phyloP scores from a whole-genome alignment of 1,284 basidiomycete genomes.

The Apiotrichum laibachii region DNA sequence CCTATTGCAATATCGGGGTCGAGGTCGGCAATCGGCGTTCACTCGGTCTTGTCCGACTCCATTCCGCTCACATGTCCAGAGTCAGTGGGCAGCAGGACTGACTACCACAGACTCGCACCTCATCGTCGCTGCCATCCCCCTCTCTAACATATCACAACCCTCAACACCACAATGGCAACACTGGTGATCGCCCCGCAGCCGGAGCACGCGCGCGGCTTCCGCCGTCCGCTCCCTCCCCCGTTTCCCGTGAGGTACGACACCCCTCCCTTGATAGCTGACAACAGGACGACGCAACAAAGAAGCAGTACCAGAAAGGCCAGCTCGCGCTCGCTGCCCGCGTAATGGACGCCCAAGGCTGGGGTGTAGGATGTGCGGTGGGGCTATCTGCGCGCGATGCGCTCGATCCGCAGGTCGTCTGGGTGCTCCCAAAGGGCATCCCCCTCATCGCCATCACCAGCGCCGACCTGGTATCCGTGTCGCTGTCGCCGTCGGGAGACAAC shows the following conservation, averaged over 20 bases:
- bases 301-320: slow-evolving; percentile 23
- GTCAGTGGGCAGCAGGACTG: too few species aligned
- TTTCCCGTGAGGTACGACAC: slow-evolving; percentile 17
- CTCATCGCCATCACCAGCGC: slow-evolving; percentile 19
- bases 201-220: slow-evolving; percentile 14
- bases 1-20: too few species aligned
- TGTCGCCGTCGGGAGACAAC: slow-evolving; percentile 6
- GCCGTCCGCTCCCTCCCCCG: slow-evolving; percentile 23
- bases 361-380: slow-evolving; percentile 24
- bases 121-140: too few species aligned
- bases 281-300: slow-evolving; percentile 19
- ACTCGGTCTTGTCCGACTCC: too few species aligned
- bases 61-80: too few species aligned
- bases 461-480: slow-evolving; percentile 23
- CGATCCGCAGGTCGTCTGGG: slow-evolving; percentile 22
- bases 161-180: slow-evolving; percentile 3
- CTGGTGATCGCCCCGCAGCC: not conserved
- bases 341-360: slow-evolving; percentile 29
- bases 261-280: not conserved
- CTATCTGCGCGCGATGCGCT: slow-evolving; percentile 26
- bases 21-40: too few species aligned
- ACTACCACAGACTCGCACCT: too few species aligned
- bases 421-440: slow-evolving; percentile 25
- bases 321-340: slow-evolving; percentile 30
- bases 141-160: not conserved